phyloP scores from a whole-genome alignment of 176 grass and related monocot species.

The Carex littledalei region DNA sequence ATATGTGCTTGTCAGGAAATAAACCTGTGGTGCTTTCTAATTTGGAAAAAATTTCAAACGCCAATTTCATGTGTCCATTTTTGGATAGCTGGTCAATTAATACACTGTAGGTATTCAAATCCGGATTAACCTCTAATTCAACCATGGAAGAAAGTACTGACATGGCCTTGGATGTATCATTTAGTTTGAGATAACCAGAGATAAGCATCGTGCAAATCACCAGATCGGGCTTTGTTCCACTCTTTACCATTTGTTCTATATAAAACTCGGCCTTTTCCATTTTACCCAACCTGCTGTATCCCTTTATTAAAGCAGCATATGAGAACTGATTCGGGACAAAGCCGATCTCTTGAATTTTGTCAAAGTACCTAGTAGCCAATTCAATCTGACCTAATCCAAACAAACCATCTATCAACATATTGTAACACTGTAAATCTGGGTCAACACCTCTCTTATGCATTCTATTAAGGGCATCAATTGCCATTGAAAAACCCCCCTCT shows the following conservation, averaged over 20 bases:
- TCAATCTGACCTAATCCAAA: constrained; percentile 55
- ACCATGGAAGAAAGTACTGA: constrained; percentile 52
- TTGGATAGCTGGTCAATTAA: constrained; percentile 51
- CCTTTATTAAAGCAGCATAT: constrained; percentile 52
- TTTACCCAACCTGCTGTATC: constrained; percentile 46
- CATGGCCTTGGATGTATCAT: constrained; percentile 40
- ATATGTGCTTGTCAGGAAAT: constrained; percentile 55
- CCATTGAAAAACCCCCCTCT: constrained; percentile 48
- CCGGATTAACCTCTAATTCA: constrained; percentile 27
- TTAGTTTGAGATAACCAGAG: constrained; percentile 48
- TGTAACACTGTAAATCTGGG: constrained; percentile 69
- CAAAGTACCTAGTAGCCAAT: constrained; percentile 45
- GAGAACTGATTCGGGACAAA: constrained; percentile 59
- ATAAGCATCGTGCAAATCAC: constrained; percentile 51
- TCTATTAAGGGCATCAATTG: constrained; percentile 42
- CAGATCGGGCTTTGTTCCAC: constrained; percentile 46
- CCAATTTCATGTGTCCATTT: constrained; percentile 41
- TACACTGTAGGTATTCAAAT: constrained; percentile 43
- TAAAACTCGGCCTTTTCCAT: constrained; percentile 56
- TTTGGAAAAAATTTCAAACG: constrained; percentile 52
- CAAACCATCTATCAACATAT: constrained; percentile 62
- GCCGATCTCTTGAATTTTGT: constrained; percentile 47
- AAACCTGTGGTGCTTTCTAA: constrained; percentile 53
- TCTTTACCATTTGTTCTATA: constrained; percentile 38
- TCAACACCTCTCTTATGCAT: constrained; percentile 41